Evolutionary conservation across 2,329 filamentous ascomycete species (phyloP).

Genomic region (Pseudogymnoascus sp.): DNA sequence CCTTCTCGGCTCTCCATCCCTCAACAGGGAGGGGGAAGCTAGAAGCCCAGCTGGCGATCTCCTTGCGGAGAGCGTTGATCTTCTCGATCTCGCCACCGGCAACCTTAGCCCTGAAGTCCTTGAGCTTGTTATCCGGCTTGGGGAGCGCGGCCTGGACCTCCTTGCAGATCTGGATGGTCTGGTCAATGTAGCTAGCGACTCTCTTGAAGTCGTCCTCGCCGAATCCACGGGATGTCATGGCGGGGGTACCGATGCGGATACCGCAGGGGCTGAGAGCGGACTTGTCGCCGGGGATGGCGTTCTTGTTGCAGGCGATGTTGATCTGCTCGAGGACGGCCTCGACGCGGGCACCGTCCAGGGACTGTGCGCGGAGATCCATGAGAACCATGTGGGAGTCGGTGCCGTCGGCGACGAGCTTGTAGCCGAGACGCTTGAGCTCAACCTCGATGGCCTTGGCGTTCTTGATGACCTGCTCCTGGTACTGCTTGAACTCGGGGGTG

Average conservation of each 20-base stretch:
- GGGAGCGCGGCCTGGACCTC: slow-evolving; percentile 75
- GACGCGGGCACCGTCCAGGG: slow-evolving; percentile 85
- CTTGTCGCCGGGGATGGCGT: slow-evolving; percentile 95
- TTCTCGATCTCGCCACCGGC: slow-evolving; percentile 66
- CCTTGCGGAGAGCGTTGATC: slow-evolving; percentile 78
- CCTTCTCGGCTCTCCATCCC: slow-evolving; percentile 51
- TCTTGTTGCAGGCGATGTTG: slow-evolving; percentile 99
- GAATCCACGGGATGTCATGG: slow-evolving; percentile 96
- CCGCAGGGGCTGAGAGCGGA: slow-evolving; percentile 89
- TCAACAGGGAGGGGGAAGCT: slow-evolving; percentile 88
- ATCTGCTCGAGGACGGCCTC: slow-evolving; percentile 95
- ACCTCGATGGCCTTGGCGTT: slow-evolving; percentile 89
- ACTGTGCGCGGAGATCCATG: slow-evolving; percentile 79
- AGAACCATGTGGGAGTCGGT: slow-evolving; percentile 98
- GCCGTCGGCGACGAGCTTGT: slow-evolving; percentile 90
- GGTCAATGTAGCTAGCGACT: slow-evolving; percentile 82
- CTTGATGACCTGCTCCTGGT: slow-evolving; percentile 84
- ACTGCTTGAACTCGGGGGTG: slow-evolving; percentile 81
- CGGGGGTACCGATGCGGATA: slow-evolving; percentile 91
- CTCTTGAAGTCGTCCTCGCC: slow-evolving; percentile 85
- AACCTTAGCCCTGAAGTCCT: slow-evolving; percentile 97
- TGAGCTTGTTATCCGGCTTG: slow-evolving; percentile 98
- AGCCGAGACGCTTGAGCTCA: slow-evolving; percentile 76
- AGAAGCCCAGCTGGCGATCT: slow-evolving; percentile 80
- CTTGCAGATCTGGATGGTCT: slow-evolving; percentile 81